Base-by-base conservation (phyloP, 495 filamentous ascomycete species). In the Thermothielavioides terrestris region DNA sequence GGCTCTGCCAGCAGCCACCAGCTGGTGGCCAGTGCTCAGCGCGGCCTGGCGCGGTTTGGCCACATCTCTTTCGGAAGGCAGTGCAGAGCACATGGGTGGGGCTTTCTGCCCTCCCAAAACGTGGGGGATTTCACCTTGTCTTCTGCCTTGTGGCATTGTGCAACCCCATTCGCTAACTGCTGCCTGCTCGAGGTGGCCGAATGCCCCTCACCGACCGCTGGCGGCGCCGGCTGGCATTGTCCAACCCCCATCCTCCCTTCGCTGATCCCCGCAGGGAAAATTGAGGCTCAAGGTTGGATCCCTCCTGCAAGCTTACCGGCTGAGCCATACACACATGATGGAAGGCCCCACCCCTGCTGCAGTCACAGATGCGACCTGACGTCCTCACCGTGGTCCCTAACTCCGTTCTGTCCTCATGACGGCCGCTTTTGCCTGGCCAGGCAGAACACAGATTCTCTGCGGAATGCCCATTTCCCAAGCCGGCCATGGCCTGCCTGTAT, bases 51-150 rank as follows among this genome's bases (percentile, higher is more conserved):
- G 26, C 14, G 23, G n/a, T 14, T 42, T 14, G 6, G 14, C 34
- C 6, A 10, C 22, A 38, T 21, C 34, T 26, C n/a, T 36, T 37
- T 42, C 37, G 37, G 44, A 42, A 41, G 50, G 50, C 42, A 11
- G 50, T 40, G 34, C 42, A 45, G 46, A 25, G n/a, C 18, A 18
- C 32, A n/a, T 11, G 12, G 3, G 14, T 3, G 40, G 18, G 20
- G 1, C 34, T 21, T 6, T 6, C 30, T 12, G 18, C 2, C 17
- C 5, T 17, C 1, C 26, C 22, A 21, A 34, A 38, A 9, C 15
- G n/a, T n/a, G 32, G 39, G 32, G 21, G n/a, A 55, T 46, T 52
- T 51, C 54, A 56, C 49, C 54, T 52, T 12, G 54, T n/a, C 38
- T 41, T 31, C 44, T 56, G 54, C 54, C 54, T 56, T 18, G 34